A percentile compares a stretch with the other conserved stretches of the same genome.
These are phyloP conservation scores for Sugiyamaella boreocaroliniensis DNA, from an alignment of 805 yeast species.

Conservation along the genomic window DNA sequence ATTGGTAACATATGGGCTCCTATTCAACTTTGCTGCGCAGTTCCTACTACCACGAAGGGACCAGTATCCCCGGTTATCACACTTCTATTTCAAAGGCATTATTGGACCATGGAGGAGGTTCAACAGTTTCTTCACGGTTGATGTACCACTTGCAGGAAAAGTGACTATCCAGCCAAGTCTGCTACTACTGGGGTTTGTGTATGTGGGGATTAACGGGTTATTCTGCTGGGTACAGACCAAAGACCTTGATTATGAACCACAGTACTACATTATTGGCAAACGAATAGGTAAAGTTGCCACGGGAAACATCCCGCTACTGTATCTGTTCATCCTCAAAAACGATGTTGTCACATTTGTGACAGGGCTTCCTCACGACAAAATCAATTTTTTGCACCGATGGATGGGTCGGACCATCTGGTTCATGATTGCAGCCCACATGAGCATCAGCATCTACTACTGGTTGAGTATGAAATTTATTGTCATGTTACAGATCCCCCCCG, in stretches of 20 bases:
- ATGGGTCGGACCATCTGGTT: slow-evolving; percentile 37
- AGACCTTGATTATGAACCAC: slow-evolving; percentile 38
- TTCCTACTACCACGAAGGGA: slow-evolving; percentile 22
- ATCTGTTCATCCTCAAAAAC: slow-evolving; percentile 36
- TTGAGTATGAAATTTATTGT: slow-evolving; percentile 32
- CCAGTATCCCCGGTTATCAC: background rate
- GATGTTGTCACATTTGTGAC: slow-evolving; percentile 36
- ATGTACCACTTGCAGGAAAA: background rate
- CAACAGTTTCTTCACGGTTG: background rate
- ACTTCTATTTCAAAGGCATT: background rate
- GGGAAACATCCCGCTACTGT: slow-evolving; percentile 37
- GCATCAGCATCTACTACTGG: slow-evolving; percentile 37
- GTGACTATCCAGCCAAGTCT: slow-evolving; percentile 37
- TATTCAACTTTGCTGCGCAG: slow-evolving; percentile 40
- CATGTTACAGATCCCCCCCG: slow-evolving; percentile 43
- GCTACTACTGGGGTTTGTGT: slow-evolving; percentile 27
- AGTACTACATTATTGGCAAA: slow-evolving; percentile 38
- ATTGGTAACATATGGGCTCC: slow-evolving; percentile 35
- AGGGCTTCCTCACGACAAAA: slow-evolving; percentile 39
- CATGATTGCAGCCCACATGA: slow-evolving; percentile 34
- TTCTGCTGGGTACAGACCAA: slow-evolving; percentile 32
- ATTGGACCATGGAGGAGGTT: background rate
- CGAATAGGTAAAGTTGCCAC: slow-evolving; percentile 37
- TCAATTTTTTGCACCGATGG: slow-evolving; percentile 40
- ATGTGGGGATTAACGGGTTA: slow-evolving; percentile 28